Evolutionary conservation across 108 stramenopile genomes (phyloP).

Genomic region (Discostella stelligeroides): DNA sequence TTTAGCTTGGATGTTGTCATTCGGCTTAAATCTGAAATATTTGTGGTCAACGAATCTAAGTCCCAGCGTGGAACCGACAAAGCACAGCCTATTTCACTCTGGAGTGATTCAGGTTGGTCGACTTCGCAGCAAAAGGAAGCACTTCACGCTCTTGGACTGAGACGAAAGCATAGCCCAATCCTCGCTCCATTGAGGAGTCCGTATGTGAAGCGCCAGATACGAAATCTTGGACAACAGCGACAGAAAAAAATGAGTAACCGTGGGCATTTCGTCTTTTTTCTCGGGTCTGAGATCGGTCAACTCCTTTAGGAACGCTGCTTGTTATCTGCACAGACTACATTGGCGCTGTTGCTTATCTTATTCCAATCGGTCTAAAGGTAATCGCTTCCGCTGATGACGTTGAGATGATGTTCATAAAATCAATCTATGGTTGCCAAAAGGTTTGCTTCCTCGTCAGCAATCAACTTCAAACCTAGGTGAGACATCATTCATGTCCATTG

Average conservation of each 20-base stretch:
- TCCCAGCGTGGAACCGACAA: background rate
- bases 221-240: conserved; percentile 18
- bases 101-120: conserved; percentile 38
- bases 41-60: conserved; percentile 1
- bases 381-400: no score
- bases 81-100: conserved; percentile 15
- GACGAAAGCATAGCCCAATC: conserved; percentile 31
- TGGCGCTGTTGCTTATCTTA: no score
- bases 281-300: conserved; percentile 38
- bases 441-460: background rate
- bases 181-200: conserved; percentile 47
- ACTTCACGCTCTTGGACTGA: conserved; percentile 29
- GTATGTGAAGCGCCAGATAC: conserved; percentile 32
- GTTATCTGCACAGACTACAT: no score
- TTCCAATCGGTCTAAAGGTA: no score
- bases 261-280: conserved; percentile 38
- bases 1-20: conserved; percentile 23
- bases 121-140: conserved; percentile 29
- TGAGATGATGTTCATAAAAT: no score
- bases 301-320: conserved; percentile 4
- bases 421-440: background rate
- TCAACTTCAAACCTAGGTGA: background rate
- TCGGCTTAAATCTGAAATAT: conserved; percentile 20
- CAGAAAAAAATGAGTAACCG: conserved; percentile 30
- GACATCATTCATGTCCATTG: no score